Evolutionary conservation across 2,329 filamentous ascomycete species (phyloP), one percentile per base, ranked within the genome.

Genomic region (Trichoderma sp.): DNA sequence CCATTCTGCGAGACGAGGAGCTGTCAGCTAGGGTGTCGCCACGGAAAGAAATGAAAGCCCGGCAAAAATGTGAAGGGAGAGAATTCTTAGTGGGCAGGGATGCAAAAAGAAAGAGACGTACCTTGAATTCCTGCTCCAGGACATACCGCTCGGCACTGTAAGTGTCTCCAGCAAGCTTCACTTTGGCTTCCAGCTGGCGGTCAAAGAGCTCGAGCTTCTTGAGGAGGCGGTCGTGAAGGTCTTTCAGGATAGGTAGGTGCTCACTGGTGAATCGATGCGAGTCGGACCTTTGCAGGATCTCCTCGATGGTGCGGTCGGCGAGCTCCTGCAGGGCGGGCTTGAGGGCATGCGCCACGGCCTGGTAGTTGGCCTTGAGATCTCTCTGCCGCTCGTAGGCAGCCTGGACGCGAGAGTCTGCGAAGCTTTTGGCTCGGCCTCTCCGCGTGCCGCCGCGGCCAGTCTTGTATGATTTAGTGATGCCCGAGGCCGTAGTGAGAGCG

Each of bases 271-370:
- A 76, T 73, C 85, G 83, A 77, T 88, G 82, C 54, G 80, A 81
- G 9, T 84, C 78, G 8, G 84, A 81, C 61, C 87, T 82, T 58
- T 84, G 80, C 70, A 87, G 81, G 68, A 91, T 78, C 68, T 84
- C 82, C 58, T 87, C 85, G 68, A 90, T 78, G 61, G 81, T 84
- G 37, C 87, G 83, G 64, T 87, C 85, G 19, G 88, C 88, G 22
- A 92, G 81, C 74, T 91, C 89, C 68, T 88, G 87, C 15, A 91
- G 80, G 10, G 88, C 84, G 17, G 86, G 86, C 76, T 90, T 91
- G 72, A 91, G 78, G 34, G 85, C 82, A 72, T 86, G 84, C 68
- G 87, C 84, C 61, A 92, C 84, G 68, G 84, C 81, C n/a, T 87
- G 84, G 77, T 87, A 92, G 27, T 83, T 83, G 67, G 87, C 86